Evolutionary conservation across 2,329 filamentous ascomycete genomes (phyloP), one percentile per base, ranked within the genome.

Genomic region (Penicillium corylophilum): DNA sequence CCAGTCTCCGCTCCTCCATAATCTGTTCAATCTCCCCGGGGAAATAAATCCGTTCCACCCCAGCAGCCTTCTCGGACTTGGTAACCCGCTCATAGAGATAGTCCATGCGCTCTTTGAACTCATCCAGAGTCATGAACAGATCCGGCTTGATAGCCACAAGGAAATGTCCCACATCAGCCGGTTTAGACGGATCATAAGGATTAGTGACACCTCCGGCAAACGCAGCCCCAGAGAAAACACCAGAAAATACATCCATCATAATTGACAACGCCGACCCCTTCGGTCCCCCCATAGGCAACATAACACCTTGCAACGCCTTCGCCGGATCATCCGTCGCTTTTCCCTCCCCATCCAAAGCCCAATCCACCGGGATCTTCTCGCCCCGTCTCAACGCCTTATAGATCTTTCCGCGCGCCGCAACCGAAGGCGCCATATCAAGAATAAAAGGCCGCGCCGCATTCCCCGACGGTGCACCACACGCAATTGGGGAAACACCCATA

Each of bases 211-310:
- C 78, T 0, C 89, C 89, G 0, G 88, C 90, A 70, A 90, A 94
- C 0, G 88, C 88, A 28, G 85, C 86, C 0, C 89, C 89, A 0
- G 87, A 90, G 0, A 94, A 60, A n/a, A 77, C 75, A 1, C 89
- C 89, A 0, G 88, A 91, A 65, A 94, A 93, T 2, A 95, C 87
- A 65, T 94, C 89, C 90, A 94, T 94, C 87, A 91, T 93, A 49
- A 94, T 82, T 0, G 87, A 77, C 36, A 94, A 69, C 0, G 82
- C 90, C 2, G 86, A 89, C 0, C 90, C 90, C 69, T 94, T 94
- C 0, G 89, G 88, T 0, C 90, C 89, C 2, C 89, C 89, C 87
- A 94, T 91, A 0, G 89, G 89, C 18, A 93, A 73, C 89, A 94
- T 93, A 3, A 92, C 87, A 1, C 89, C 89, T 29, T 83, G 82